Evolutionary conservation across 495 filamentous ascomycete genomes (phyloP).

Genomic region (Apiosordaria backusii): DNA sequence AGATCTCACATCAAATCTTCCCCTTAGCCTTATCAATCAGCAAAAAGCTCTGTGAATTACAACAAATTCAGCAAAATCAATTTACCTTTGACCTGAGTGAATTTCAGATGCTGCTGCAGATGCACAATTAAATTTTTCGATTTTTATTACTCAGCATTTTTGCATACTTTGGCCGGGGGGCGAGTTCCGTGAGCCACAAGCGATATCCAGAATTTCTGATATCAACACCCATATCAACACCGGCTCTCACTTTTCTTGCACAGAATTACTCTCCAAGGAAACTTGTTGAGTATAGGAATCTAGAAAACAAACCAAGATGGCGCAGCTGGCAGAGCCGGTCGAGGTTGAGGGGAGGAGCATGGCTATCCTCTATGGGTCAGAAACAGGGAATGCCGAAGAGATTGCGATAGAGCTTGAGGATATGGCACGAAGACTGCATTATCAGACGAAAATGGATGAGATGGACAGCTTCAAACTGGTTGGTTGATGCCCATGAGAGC

Average conservation of each 20-base stretch:
- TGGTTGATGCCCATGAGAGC: conserved; percentile 32
- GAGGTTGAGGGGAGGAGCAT: conserved; percentile 51
- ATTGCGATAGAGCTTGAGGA: conserved; percentile 78
- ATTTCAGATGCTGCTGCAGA: background rate
- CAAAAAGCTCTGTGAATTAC: background rate
- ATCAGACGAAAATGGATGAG: conserved; percentile 66
- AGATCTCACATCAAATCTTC: background rate
- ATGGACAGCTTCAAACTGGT: conserved; percentile 75
- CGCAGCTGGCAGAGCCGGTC: conserved; percentile 11
- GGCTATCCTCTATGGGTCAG: conserved; percentile 85
- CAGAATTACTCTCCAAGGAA: background rate
- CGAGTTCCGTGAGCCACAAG: background rate
- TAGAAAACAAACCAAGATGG: conserved; percentile 10
- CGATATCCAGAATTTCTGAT: background rate
- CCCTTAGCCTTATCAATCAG: background rate
- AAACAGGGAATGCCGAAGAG: conserved; percentile 91
- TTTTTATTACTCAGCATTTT: background rate
- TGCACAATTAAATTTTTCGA: background rate
- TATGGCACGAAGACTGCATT: conserved; percentile 68
- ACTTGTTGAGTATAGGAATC: background rate
- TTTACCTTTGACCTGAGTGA: background rate
- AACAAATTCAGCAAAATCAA: background rate
- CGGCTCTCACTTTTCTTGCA: background rate
- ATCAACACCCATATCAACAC: background rate
- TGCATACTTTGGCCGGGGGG: background rate